A percentile compares a stretch with the other conserved stretches of the same genome.
phyloP scores from a whole-genome alignment of 257 asterid species.

The Salvia miltiorrhiza region DNA sequence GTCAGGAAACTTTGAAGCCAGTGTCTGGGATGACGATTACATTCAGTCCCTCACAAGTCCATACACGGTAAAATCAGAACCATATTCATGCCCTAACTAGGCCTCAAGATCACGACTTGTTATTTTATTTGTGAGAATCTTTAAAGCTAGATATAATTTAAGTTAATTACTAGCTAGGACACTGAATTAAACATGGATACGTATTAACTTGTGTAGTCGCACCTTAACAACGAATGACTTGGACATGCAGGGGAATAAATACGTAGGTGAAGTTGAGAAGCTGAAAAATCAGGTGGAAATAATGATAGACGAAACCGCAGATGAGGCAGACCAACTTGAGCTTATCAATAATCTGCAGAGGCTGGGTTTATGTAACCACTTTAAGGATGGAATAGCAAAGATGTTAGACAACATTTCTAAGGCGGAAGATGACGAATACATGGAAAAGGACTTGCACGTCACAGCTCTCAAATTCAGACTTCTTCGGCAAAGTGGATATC shows the following conservation, averaged over 20 bases:
- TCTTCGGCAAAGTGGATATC: slow-evolving; percentile 38
- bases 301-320: slow-evolving; percentile 16
- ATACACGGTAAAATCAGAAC: slow-evolving; percentile 9
- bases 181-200: no score
- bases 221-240: not conserved
- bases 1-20: slow-evolving; percentile 39
- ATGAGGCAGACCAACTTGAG: slow-evolving; percentile 34
- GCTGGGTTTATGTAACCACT: slow-evolving; percentile 43
- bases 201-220: no score
- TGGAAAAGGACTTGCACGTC: slow-evolving; percentile 21
- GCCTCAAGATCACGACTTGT: no score
- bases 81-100: no score
- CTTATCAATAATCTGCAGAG: slow-evolving; percentile 45
- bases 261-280: slow-evolving; percentile 22
- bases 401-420: slow-evolving; percentile 5
- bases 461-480: slow-evolving; percentile 35
- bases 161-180: no score
- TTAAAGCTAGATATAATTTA: no score
- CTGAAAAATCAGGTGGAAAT: slow-evolving; percentile 27
- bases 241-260: slow-evolving; percentile 35
- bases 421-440: not conserved
- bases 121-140: no score
- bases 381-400: slow-evolving; percentile 13
- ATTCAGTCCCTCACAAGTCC: slow-evolving; percentile 36
- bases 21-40: slow-evolving; percentile 45